Conservation (phyloP, 1,284 basidiomycete genomes). For the Pholiota adiposa region DNA sequence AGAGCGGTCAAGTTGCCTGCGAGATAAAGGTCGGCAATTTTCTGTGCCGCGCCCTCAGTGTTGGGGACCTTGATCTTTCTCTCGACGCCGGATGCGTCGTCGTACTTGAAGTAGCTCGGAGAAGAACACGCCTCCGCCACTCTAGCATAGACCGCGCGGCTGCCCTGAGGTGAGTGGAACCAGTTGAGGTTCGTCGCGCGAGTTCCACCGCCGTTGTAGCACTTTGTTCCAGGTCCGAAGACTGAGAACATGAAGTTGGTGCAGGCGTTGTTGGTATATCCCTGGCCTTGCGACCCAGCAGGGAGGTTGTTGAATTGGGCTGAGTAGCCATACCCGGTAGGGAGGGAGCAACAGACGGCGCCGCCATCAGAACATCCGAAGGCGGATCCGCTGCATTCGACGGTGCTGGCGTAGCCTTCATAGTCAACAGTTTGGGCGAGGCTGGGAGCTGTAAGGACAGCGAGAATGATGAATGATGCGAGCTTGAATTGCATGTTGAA, state of each 20-base stretch:
- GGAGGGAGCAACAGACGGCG: conserved; percentile 10
- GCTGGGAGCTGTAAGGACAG: neutral
- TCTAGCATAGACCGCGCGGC: neutral
- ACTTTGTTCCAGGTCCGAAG: conserved; percentile 13
- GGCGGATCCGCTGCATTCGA: conserved; percentile 4
- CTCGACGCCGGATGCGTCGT: neutral
- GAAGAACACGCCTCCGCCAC: neutral
- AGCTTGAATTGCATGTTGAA: conserved; percentile 5
- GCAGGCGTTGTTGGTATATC: conserved; percentile 4
- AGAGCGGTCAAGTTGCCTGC: conserved; percentile 1
- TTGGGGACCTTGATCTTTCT: conserved; percentile 10
- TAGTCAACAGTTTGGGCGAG: neutral
- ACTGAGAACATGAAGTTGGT: neutral
- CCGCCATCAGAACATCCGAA: conserved; percentile 13
- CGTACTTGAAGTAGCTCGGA: conserved; percentile 4
- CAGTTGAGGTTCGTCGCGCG: conserved; percentile 3
- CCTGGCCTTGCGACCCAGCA: conserved; percentile 2
- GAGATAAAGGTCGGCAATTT: conserved; percentile 6
- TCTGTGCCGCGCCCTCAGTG: conserved; percentile 1
- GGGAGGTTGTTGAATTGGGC: conserved; percentile 14
- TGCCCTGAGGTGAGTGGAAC: conserved; percentile 5
- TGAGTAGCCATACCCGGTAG: conserved; percentile 13
- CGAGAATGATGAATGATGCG: neutral
- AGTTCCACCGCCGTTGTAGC: conserved; percentile 11
- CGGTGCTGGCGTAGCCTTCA: conserved; percentile 2